Percentiles rank a stretch among this genome's conserved stretches.
Evolutionary conservation across 257 asterid genomes (phyloP).

Genomic region (Lantana camara): DNA sequence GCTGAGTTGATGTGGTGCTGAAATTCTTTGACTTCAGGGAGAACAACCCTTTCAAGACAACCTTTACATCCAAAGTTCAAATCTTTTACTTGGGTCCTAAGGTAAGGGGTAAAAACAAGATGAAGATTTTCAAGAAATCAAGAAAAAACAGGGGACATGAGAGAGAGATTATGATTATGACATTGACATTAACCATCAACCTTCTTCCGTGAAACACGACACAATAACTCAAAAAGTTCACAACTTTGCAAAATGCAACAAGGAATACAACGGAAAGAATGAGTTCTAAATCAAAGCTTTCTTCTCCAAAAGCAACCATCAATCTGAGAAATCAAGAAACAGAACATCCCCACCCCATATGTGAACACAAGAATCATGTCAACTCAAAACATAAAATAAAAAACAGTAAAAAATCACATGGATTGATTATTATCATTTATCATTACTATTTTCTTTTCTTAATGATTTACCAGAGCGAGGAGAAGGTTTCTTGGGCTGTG

Average conservation of each 20-base stretch:
- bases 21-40: background rate
- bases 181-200: too few relatives aligned
- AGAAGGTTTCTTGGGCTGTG: constrained; percentile 39
- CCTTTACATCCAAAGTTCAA: background rate
- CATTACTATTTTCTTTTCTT: too few relatives aligned
- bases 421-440: background rate
- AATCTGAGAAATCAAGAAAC: background rate
- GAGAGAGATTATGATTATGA: too few relatives aligned
- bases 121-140: background rate
- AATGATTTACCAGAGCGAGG: constrained; percentile 31
- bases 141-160: background rate
- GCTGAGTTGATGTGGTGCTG: background rate
- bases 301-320: background rate
- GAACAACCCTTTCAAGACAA: background rate
- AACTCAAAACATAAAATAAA: background rate
- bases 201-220: background rate
- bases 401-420: background rate
- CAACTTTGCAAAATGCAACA: background rate
- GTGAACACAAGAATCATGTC: background rate
- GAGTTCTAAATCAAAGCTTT: background rate
- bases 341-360: too few relatives aligned
- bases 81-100: constrained; percentile 15
- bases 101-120: background rate
- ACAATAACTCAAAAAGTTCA: background rate
- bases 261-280: background rate